Conservation (phyloP, 306 rosid genomes). For the Sechiopsis laciniata region DNA sequence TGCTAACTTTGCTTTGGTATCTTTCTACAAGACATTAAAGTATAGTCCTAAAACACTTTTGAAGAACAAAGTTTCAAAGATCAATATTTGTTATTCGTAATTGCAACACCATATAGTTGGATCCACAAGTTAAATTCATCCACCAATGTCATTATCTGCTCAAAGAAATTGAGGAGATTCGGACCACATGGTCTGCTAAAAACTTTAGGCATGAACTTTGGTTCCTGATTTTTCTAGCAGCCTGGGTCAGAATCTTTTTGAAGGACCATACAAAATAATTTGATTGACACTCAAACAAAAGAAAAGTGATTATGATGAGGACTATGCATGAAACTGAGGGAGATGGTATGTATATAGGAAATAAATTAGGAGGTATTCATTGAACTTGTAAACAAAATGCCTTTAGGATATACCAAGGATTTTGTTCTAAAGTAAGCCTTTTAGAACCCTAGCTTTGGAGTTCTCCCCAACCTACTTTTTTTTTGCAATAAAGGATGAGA, state of each 20-base stretch:
- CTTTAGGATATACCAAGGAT: constrained; percentile 4
- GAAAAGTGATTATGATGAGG: not conserved
- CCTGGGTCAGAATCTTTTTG: constrained; percentile 1
- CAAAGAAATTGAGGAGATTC: not conserved
- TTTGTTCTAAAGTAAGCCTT: not conserved
- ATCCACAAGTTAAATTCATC: not conserved
- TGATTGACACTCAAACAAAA: not conserved
- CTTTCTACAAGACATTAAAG: not conserved
- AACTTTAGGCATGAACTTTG: not conserved
- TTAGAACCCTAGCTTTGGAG: too few relatives aligned
- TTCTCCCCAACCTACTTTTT: not conserved
- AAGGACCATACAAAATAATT: constrained; percentile 1
- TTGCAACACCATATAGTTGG: not conserved
- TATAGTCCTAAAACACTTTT: not conserved
- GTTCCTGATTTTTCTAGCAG: constrained; percentile 8
- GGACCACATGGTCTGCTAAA: not conserved
- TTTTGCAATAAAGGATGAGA: not conserved
- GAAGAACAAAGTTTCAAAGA: not conserved
- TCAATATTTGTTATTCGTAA: not conserved
- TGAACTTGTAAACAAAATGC: not conserved
- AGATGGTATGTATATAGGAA: not conserved
- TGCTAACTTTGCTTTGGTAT: not conserved
- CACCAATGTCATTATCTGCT: not conserved
- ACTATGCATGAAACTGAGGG: not conserved
- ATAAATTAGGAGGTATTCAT: not conserved